Base-by-base conservation (phyloP, 1,139 yeast genomes). In the Yamadazyma aaseri region DNA sequence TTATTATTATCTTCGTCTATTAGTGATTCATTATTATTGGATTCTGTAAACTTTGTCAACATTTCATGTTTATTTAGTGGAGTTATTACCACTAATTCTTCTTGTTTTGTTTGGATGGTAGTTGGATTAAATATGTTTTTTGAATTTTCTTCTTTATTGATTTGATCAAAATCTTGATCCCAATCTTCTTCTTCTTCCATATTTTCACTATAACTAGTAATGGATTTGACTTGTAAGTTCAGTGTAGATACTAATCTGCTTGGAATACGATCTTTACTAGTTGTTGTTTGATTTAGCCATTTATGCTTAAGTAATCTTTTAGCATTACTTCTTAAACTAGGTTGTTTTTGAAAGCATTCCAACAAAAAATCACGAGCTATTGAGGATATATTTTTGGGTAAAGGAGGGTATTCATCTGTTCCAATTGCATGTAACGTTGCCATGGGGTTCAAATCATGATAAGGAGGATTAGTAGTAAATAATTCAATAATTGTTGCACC, bases 341-440 rank as follows among this genome's bases (percentile, higher is more conserved):
- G 87, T 45, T 81, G 82, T 50, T 81, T 82, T 47, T 84, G 89
- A 46, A 90, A 87, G 55, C 97, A 92, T 39, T 75, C 78, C 36
- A 74, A 51, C 11, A 89, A 59, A 48, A 92, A 86, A 45, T 84
- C 89, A 34, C 71, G 67, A 4, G 75, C 80, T 24, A 56, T 49
- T 1, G 71, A 65, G 2, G 86, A 71, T 6, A 77, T 61, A 23
- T 65, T 73, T 26, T 67, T 71, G 0, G 97, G 97, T 14, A 86
- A 60, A 0, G 90, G 87, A 2, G 95, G 92, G 44, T 77, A 79
- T 7, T 79, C 82, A 40, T 89, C 95, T 12, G 87, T 81, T 2
- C 94, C 97, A 36, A 90, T 87, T 0, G 97, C 96, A 63, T 86
- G 96, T 44, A 92, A 70, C 0, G 96, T 90, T 1, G 95, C 86